These are phyloP conservation scores for Nannochloropsis granulata DNA, from an alignment of 108 stramenopile species.

Conservation along the genomic window DNA sequence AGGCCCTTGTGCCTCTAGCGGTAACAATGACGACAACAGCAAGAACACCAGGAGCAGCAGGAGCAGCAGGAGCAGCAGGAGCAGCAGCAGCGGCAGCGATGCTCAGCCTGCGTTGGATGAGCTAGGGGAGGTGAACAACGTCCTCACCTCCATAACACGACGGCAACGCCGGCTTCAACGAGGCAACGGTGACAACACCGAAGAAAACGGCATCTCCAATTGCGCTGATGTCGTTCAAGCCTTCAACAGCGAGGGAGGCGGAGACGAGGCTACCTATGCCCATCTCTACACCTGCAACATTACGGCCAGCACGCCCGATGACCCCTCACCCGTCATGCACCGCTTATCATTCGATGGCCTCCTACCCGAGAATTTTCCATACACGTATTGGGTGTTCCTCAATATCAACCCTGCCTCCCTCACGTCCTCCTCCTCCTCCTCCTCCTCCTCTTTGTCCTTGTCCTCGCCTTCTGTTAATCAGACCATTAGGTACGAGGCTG, in stretches of 20 bases:
- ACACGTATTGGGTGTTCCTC: neutral
- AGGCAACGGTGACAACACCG: neutral
- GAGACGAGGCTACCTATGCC: neutral
- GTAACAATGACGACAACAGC: neutral
- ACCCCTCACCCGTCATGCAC: neutral
- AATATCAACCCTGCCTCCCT: neutral
- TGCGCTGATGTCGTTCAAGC: neutral
- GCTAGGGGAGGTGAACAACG: no score
- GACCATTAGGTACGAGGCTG: neutral
- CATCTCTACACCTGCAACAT: neutral
- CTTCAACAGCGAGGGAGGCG: neutral
- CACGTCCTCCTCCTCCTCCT: neutral
- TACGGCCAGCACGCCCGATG: neutral
- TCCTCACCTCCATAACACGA: no score
- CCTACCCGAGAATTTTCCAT: neutral
- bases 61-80: neutral
- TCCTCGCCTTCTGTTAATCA: neutral
- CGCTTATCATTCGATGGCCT: neutral
- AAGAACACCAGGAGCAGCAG: neutral
- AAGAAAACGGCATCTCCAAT: neutral
- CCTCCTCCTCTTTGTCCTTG: no score
- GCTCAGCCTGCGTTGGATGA: no score
- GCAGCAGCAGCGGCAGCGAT: neutral
- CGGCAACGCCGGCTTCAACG: neutral
- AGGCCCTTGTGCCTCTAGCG: neutral